These are phyloP conservation scores for Macadamia integrifolia DNA, from an alignment of 164 flowering plant species.

Conservation along the genomic window DNA sequence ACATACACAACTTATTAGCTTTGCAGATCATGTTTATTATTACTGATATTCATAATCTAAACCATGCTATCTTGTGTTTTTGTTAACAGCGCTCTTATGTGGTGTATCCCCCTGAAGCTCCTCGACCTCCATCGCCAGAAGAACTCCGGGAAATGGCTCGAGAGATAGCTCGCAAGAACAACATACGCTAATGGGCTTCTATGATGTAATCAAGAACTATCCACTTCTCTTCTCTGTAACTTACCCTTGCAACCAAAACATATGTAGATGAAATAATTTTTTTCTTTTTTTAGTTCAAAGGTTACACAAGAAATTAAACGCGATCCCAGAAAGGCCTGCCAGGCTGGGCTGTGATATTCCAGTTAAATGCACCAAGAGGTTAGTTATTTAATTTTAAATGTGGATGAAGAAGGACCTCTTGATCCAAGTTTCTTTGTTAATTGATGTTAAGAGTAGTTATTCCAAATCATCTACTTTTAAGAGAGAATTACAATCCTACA, in stretches of 20 bases:
- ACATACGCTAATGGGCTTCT: constrained; percentile 19
- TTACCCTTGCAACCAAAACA: background rate
- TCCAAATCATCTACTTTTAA: too few species aligned
- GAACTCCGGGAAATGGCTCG: constrained; percentile 89
- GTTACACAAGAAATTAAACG: too few species aligned
- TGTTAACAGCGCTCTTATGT: constrained; percentile 57
- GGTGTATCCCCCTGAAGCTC: constrained; percentile 78
- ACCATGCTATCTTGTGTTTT: constrained; percentile 6
- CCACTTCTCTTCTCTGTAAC: background rate
- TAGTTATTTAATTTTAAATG: too few species aligned
- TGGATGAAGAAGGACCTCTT: too few species aligned
- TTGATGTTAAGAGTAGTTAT: too few species aligned
- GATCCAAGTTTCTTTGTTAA: too few species aligned
- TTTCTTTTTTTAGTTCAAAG: too few species aligned
- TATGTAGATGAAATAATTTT: too few species aligned
- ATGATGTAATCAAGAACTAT: background rate
- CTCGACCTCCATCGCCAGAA: constrained; percentile 77
- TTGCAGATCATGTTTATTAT: background rate
- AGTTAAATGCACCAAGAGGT: too few species aligned
- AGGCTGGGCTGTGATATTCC: too few species aligned
- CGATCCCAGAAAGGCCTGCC: too few species aligned
- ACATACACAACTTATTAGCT: background rate
- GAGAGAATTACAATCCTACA: too few species aligned
- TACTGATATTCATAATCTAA: background rate
- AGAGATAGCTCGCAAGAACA: constrained; percentile 60